Conservation (phyloP, 148 eudicot species). For the Arbutus unedo region DNA sequence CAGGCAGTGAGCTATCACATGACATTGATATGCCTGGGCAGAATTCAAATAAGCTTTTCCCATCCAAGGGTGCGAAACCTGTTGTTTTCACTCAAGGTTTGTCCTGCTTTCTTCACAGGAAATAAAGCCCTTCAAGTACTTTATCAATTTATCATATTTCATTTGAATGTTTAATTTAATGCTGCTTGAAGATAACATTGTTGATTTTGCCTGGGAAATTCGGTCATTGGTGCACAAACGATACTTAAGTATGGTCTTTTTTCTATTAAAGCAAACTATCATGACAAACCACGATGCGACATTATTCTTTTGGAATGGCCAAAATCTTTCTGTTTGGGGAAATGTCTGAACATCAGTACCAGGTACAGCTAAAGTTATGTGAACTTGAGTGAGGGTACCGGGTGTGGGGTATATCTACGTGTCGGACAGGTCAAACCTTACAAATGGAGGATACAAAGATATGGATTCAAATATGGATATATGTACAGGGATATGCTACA, state of each 20-base stretch:
- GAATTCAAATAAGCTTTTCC: conserved; percentile 39
- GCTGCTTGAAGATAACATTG: neutral
- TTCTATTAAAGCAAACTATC: neutral
- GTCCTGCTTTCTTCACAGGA: conserved; percentile 7
- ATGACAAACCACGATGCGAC: neutral
- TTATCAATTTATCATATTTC: neutral
- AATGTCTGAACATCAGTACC: neutral
- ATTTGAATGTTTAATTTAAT: neutral
- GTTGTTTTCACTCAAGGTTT: conserved; percentile 61
- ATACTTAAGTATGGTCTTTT: neutral
- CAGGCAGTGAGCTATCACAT: conserved; percentile 37
- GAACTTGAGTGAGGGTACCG: neutral
- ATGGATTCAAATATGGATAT: neutral
- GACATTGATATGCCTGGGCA: conserved; percentile 31
- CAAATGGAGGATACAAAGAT: neutral
- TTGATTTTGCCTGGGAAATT: neutral
- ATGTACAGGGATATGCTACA: neutral
- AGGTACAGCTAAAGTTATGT: neutral
- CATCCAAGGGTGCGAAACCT: conserved; percentile 43
- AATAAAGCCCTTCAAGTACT: neutral
- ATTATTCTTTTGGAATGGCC: neutral
- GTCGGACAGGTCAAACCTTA: neutral
- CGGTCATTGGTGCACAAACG: neutral
- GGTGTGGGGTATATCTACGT: neutral
- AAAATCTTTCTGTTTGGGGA: neutral